phyloP scores from a whole-genome alignment of 495 filamentous ascomycete species.

The Annulohypoxylon moriforme region DNA sequence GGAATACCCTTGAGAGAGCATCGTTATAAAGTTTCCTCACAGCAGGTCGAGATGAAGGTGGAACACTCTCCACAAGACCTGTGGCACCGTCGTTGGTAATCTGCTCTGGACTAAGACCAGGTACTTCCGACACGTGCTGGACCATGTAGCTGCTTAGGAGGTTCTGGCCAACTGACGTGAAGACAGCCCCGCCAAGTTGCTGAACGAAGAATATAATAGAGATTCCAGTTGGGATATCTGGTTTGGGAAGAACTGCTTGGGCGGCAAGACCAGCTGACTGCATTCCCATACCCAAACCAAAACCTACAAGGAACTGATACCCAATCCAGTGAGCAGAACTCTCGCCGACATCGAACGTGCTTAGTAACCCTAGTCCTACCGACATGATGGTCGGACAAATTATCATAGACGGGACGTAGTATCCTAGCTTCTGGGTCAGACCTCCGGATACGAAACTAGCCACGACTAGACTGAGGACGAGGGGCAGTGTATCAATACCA shows the following conservation, averaged over 20 bases:
- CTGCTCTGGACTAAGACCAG: constrained; percentile 56
- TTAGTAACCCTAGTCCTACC: constrained; percentile 74
- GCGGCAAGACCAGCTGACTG: constrained; percentile 73
- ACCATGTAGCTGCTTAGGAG: constrained; percentile 71
- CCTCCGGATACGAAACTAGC: constrained; percentile 62
- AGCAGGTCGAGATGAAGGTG: constrained; percentile 50
- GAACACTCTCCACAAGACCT: constrained; percentile 58
- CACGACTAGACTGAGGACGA: constrained; percentile 63
- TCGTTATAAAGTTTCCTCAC: constrained; percentile 69
- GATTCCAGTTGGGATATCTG: constrained; percentile 71
- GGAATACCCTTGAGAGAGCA: constrained; percentile 65
- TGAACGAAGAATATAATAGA: constrained; percentile 75
- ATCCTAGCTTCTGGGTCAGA: constrained; percentile 67
- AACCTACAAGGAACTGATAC: constrained; percentile 77
- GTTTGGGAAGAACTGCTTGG: constrained; percentile 67
- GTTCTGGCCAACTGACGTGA: constrained; percentile 71
- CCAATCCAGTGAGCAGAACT: constrained; percentile 72
- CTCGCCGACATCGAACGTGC: constrained; percentile 68
- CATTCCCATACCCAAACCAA: constrained; percentile 78
- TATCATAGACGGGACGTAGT: constrained; percentile 76
- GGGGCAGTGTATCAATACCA: constrained; percentile 70
- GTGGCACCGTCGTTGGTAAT: constrained; percentile 70
- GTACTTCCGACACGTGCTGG: constrained; percentile 56
- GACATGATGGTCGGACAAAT: constrained; percentile 67
- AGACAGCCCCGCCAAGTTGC: constrained; percentile 73